Evolutionary conservation across 768 basidiomycete species (phyloP).

Genomic region (Lentinula edodes): DNA sequence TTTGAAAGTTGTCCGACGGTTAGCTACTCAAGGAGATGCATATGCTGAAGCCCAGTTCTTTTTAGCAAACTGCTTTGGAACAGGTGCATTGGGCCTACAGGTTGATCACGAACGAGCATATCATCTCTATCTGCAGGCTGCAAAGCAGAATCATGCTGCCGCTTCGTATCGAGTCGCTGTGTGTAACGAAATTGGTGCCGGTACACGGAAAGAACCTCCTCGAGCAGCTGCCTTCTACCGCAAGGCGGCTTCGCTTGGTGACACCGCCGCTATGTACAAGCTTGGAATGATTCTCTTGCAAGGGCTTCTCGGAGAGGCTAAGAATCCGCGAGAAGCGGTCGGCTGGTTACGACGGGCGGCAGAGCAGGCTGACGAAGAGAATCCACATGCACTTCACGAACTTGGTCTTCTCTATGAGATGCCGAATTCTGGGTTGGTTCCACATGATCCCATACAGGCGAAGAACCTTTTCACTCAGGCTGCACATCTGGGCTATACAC

Average conservation of each 20-base stretch:
- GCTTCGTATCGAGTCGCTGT: conserved; percentile 97
- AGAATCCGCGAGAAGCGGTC: conserved; percentile 87
- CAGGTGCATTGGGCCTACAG: conserved; percentile 89
- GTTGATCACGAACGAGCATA: conserved; percentile 98
- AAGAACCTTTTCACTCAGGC: conserved; percentile 85
- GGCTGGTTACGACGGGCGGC: conserved; percentile 94
- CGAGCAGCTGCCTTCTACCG: conserved; percentile 95
- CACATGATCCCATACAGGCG: conserved; percentile 77
- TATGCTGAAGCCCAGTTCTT: conserved; percentile 98
- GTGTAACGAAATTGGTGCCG: conserved; percentile 97
- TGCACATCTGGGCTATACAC: conserved; percentile 89
- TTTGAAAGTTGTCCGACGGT: conserved; percentile 84
- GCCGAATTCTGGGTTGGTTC: conserved; percentile 59
- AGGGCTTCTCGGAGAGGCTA: conserved; percentile 75
- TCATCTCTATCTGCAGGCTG: conserved; percentile 93
- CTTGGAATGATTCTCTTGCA: conserved; percentile 96
- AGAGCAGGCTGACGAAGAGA: conserved; percentile 96
- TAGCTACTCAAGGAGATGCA: conserved; percentile 88
- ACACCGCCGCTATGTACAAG: conserved; percentile 99
- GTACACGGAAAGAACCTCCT: conserved; percentile 81
- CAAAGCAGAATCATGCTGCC: conserved; percentile 93
- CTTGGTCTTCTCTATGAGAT: conserved; percentile 84
- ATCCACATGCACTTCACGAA: conserved; percentile 96
- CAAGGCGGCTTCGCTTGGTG: conserved; percentile 92
- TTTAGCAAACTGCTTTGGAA: conserved; percentile 94